These are phyloP conservation scores for Kwoniella shandongensis DNA, from an alignment of 768 basidiomycete species.

Conservation along the genomic window DNA sequence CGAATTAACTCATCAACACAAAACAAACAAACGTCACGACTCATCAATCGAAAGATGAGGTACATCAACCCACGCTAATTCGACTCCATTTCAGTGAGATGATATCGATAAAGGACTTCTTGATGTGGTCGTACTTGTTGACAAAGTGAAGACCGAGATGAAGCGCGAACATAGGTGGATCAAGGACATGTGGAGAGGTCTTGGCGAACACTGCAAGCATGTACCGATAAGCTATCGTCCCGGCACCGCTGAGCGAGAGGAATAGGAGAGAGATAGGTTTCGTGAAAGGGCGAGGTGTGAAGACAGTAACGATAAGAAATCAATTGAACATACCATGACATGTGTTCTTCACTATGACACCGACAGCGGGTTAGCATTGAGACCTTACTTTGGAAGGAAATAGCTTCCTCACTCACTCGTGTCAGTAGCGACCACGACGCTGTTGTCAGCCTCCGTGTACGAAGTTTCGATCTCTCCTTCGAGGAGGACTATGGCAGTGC, in stretches of 20 bases:
- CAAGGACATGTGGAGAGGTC: slow-evolving; percentile 79
- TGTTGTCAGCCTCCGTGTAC: slow-evolving; percentile 86
- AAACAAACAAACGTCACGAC: neutral
- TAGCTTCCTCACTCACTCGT: slow-evolving; percentile 73
- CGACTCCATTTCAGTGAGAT: slow-evolving; percentile 83
- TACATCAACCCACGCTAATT: slow-evolving; percentile 60
- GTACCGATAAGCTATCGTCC: no score
- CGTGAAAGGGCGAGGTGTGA: no score
- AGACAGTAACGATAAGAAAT: neutral
- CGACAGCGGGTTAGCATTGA: no score
- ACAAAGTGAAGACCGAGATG: slow-evolving; percentile 83
- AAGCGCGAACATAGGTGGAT: slow-evolving; percentile 79
- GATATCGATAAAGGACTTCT: slow-evolving; percentile 66
- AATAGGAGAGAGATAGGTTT: no score
- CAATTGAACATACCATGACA: slow-evolving; percentile 6
- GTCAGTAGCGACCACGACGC: slow-evolving; percentile 79
- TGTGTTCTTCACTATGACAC: slow-evolving; percentile 14
- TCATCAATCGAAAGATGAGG: no score
- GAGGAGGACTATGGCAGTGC: slow-evolving; percentile 58
- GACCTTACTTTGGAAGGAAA: no score
- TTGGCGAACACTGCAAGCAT: slow-evolving; percentile 74
- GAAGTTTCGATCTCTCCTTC: slow-evolving; percentile 74
- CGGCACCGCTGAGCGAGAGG: slow-evolving; percentile 58
- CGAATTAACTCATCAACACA: neutral
- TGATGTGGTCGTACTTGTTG: slow-evolving; percentile 73